These are phyloP conservation scores for Fusarium napiforme DNA, from an alignment of 2,329 filamentous ascomycete genomes.

Conservation along the genomic window DNA sequence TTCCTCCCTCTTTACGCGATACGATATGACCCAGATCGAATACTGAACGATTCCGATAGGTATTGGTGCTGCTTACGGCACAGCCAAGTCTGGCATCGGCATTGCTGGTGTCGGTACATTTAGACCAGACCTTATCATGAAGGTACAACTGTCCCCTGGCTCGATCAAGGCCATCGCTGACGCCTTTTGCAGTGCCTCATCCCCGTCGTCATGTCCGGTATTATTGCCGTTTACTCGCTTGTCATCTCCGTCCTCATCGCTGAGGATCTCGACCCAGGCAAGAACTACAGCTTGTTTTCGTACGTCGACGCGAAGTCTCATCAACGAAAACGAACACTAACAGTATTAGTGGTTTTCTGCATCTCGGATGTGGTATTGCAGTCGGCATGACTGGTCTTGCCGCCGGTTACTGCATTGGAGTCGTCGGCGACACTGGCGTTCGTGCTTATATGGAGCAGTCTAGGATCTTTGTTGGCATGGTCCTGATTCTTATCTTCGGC, in stretches of 20 bases:
- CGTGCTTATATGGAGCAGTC: constrained; percentile 97
- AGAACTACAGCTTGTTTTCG: constrained; percentile 85
- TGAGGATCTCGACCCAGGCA: constrained; percentile 81
- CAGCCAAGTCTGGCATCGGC: constrained; percentile 87
- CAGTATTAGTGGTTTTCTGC: constrained; percentile 81
- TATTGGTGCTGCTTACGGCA: constrained; percentile 84
- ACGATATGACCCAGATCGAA: constrained; percentile 33
- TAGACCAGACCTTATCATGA: constrained; percentile 90
- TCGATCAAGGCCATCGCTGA: constrained; percentile 19
- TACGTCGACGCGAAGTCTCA: constrained; percentile 54
- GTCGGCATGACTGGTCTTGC: constrained; percentile 93
- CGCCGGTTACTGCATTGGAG: constrained; percentile 94
- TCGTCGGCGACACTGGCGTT: constrained; percentile 94
- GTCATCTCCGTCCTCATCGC: constrained; percentile 97
- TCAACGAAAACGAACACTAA: constrained; percentile 29
- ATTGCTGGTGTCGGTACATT: constrained; percentile 88
- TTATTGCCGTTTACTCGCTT: constrained; percentile 96
- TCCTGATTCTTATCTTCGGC: constrained; percentile 97
- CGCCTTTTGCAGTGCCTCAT: constrained; percentile 74
- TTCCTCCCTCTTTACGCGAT: constrained; percentile 25
- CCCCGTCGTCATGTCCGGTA: constrained; percentile 97
- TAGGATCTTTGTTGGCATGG: constrained; percentile 97
- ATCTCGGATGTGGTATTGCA: constrained; percentile 88
- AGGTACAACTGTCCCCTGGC: constrained; percentile 61
- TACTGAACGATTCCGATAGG: constrained; percentile 53